Base-by-base conservation (phyloP, 2,329 filamentous ascomycete species). In the Alternaria angustiovoidea region DNA sequence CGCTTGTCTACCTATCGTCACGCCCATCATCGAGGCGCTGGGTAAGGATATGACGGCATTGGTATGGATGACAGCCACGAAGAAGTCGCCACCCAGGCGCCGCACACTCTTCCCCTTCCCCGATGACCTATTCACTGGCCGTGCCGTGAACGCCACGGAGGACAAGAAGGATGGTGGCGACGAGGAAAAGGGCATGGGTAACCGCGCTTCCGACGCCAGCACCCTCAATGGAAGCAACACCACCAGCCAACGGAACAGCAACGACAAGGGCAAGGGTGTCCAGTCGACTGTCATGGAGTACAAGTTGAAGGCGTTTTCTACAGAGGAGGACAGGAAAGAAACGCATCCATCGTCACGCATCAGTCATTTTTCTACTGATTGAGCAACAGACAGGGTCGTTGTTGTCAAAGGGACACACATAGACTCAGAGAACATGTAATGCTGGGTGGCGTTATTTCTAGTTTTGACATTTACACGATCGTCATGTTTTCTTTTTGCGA, bases 21-120 rank as follows among this genome's bases (percentile, higher is more conserved):
- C 78, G 1, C 78, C 78, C 1, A 61, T 78, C 7, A 74, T 80
- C 24, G 78, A 80, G 59, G 75, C 77, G 24, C 64, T 80, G 18
- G 78, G 78, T 16, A 79, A 78, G 49, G 78, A 80, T 43, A 69
- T 79, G 57, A 79, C 78, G 14, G 67, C 72, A 9, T 55, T 76
- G 24, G 71, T 79, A 4, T 80, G 78, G 78, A 69, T 75, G 56
- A 67, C 59, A 9, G 78, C 78, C 5, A 72, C 66, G 24, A 72
- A 79, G 56, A 77, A 77, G 69, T 72, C 69, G 14, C 72, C 75
- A 24, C 70, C 71, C 5, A 70, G 72, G 54, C 64, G 72, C 5
- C 68, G 68, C 43, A 78, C 75, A 1, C 58, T 78, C 22, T 78
- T 72, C 43, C 75, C 75, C 8, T 78, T 76, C 49, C 73, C 72